phyloP scores from a whole-genome alignment of 2,329 filamentous ascomycete species.

The Apiospora saccharicola region DNA sequence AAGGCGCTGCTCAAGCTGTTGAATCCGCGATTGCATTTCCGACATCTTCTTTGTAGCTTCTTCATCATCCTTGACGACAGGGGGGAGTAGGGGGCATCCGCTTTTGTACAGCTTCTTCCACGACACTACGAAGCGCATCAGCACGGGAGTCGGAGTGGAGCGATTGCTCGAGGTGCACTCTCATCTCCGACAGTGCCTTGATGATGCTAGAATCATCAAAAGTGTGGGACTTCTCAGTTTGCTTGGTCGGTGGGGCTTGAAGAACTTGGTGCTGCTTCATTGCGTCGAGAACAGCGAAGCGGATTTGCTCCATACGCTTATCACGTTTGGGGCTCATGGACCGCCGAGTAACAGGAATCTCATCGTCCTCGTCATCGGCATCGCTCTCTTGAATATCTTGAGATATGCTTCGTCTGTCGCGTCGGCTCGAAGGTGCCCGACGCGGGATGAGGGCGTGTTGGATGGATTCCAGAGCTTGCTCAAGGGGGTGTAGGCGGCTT shows the following conservation, averaged over 20 bases:
- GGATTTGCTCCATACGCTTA: slow-evolving; percentile 83
- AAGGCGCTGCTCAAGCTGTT: slow-evolving; percentile 42
- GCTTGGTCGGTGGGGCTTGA: slow-evolving; percentile 39
- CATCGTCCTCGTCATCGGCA: slow-evolving; percentile 93
- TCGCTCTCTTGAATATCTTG: slow-evolving; percentile 82
- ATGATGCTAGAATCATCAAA: slow-evolving; percentile 61
- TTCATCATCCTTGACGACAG: slow-evolving; percentile 55
- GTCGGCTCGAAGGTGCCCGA: slow-evolving; percentile 62
- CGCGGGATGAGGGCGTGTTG: slow-evolving; percentile 68
- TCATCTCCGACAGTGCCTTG: slow-evolving; percentile 72
- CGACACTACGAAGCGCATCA: slow-evolving; percentile 66
- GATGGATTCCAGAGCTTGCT: slow-evolving; percentile 79
- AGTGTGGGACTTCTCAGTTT: slow-evolving; percentile 35
- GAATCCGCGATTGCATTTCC: slow-evolving; percentile 66
- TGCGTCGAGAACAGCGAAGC: slow-evolving; percentile 75
- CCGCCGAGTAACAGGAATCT: slow-evolving; percentile 64
- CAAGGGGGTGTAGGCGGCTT: slow-evolving; percentile 79
- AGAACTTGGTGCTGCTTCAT: slow-evolving; percentile 63
- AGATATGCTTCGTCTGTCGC: slow-evolving; percentile 71
- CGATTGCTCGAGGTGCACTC: slow-evolving; percentile 57
- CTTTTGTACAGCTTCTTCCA: slow-evolving; percentile 68
- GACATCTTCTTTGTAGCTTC: slow-evolving; percentile 61
- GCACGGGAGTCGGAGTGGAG: slow-evolving; percentile 53
- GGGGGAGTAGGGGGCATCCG: slow-evolving; percentile 60
- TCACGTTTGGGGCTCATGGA: slow-evolving; percentile 82